phyloP scores from a whole-genome alignment of 176 grass and related monocot genomes.

The Echinochloa phyllopogon region DNA sequence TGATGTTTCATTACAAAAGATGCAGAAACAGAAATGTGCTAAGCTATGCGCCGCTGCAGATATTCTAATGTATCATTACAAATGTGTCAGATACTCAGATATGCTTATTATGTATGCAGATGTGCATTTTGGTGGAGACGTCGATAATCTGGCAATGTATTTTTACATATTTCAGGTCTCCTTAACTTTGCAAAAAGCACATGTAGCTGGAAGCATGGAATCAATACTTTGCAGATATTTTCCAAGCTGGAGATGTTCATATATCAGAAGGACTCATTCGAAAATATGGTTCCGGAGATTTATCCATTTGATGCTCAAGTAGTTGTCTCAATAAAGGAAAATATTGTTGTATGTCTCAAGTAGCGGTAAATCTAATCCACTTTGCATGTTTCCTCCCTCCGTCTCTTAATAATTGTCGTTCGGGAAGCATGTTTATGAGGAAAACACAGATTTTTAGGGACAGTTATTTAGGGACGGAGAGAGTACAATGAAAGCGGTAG shows the following conservation, averaged over 20 bases:
- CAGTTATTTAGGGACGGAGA: too few relatives aligned
- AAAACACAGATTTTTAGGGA: too few relatives aligned
- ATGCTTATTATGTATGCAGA: not conserved
- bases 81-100: not conserved
- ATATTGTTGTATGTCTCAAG: too few relatives aligned
- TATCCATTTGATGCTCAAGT: constrained; percentile 58
- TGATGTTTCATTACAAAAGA: not conserved
- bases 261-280: constrained; percentile 71
- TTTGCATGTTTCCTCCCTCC: too few relatives aligned
- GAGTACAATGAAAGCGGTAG: constrained; percentile 51
- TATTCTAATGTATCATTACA: too few relatives aligned
- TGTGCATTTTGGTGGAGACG: not conserved
- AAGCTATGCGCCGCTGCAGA: not conserved
- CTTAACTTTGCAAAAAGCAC: constrained; percentile 59
- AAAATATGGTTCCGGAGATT: constrained; percentile 59
- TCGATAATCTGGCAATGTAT: not conserved
- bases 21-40: not conserved
- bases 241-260: constrained; percentile 79
- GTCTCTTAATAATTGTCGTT: too few relatives aligned
- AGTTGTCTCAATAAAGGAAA: too few relatives aligned
- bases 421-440: too few relatives aligned
- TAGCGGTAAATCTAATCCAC: too few relatives aligned
- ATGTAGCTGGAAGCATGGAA: constrained; percentile 62
- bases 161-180: constrained; percentile 48
- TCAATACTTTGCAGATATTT: constrained; percentile 61